Conservation (phyloP, 1,139 yeast species). For the Nakaseomyces bracarensis region DNA sequence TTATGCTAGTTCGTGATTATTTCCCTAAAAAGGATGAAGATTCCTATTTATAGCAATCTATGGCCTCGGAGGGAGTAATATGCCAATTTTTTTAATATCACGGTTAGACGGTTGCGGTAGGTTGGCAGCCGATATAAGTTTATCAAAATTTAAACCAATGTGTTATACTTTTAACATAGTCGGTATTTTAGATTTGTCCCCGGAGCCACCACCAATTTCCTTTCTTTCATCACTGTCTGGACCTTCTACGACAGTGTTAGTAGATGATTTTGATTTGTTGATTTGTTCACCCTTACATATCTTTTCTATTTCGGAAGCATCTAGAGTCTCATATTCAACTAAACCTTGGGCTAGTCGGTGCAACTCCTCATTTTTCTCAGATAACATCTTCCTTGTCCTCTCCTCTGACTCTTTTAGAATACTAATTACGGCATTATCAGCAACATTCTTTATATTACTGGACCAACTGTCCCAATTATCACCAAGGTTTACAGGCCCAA, state of each 20-base stretch:
- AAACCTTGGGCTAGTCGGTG: constrained; percentile 87
- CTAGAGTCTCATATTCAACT: constrained; percentile 89
- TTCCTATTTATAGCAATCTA: too few species aligned
- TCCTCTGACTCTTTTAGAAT: constrained; percentile 66
- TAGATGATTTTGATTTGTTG: constrained; percentile 54
- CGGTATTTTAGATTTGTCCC: constrained; percentile 28
- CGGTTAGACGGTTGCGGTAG: too few species aligned
- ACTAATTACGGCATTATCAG: constrained; percentile 83
- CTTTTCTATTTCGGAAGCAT: constrained; percentile 81
- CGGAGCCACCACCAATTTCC: constrained; percentile 20
- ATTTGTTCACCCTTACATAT: constrained; percentile 72
- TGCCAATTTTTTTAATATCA: too few species aligned
- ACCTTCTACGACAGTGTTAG: constrained; percentile 71
- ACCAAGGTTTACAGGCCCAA: constrained; percentile 84
- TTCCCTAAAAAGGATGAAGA: background rate
- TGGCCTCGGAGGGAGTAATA: too few species aligned
- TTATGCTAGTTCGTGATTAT: constrained; percentile 3
- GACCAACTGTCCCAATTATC: constrained; percentile 96
- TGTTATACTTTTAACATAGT: constrained; percentile 27
- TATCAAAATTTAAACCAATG: too few species aligned
- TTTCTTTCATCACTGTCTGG: constrained; percentile 37
- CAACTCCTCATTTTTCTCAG: constrained; percentile 59
- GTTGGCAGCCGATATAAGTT: too few species aligned
- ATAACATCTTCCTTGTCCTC: constrained; percentile 64
- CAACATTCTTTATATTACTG: constrained; percentile 73